Evolutionary conservation across 2,329 filamentous ascomycete genomes (phyloP).

Genomic region (Pyrenophora graminea): DNA sequence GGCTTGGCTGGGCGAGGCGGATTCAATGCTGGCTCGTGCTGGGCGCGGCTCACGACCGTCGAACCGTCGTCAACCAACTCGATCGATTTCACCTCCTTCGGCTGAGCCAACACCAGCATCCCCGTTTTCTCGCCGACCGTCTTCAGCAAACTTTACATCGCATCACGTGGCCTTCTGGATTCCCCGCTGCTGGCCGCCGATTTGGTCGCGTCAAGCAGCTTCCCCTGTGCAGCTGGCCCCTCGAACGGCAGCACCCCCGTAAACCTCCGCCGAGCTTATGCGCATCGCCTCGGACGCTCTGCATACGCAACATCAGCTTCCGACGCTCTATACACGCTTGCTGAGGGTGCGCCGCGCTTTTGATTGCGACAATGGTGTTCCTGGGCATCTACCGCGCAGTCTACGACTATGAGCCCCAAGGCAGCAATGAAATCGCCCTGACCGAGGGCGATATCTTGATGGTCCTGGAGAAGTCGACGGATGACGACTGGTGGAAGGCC

Average conservation of each 20-base stretch:
- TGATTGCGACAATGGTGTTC: slow-evolving; percentile 72
- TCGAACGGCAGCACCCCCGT: slow-evolving; percentile 29
- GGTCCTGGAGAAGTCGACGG: slow-evolving; percentile 76
- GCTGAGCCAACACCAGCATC: slow-evolving; percentile 23
- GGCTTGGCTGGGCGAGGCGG: slow-evolving; percentile 11
- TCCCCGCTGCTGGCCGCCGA: slow-evolving; percentile 14
- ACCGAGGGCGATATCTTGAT: slow-evolving; percentile 86
- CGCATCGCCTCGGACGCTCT: slow-evolving; percentile 24
- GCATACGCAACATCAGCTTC: slow-evolving; percentile 21
- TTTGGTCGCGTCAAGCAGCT: slow-evolving; percentile 12
- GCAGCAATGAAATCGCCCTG: slow-evolving; percentile 82
- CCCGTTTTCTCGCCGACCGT: slow-evolving; percentile 14
- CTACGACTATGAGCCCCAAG: slow-evolving; percentile 90
- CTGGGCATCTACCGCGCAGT: slow-evolving; percentile 86
- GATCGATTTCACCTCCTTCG: slow-evolving; percentile 20
- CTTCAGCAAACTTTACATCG: background rate
- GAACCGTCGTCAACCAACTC: slow-evolving; percentile 18
- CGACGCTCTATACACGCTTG: background rate
- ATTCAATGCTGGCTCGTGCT: slow-evolving; percentile 19
- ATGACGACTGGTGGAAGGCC: slow-evolving; percentile 91
- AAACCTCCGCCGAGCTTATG: slow-evolving; percentile 36
- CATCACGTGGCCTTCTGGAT: background rate
- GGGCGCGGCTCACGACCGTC: slow-evolving; percentile 12
- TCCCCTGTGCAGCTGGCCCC: slow-evolving; percentile 24
- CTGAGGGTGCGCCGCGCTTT: slow-evolving; percentile 21